A percentile compares a stretch with the other conserved stretches of the same genome.
phyloP scores from a whole-genome alignment of 1,139 yeast genomes.

The Pichia sp. region DNA sequence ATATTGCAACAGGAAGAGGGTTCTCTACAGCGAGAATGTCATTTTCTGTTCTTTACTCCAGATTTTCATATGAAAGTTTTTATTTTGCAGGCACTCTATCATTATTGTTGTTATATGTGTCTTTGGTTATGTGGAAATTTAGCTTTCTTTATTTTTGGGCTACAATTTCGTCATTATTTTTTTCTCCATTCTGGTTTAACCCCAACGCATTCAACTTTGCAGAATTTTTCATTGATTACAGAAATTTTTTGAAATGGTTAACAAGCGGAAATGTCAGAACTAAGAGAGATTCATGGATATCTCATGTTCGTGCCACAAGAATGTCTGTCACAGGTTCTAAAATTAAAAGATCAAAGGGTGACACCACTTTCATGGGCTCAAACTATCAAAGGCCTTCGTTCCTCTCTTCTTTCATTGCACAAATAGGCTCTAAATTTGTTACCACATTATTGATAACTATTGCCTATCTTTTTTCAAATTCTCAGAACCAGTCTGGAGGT shows the following conservation, averaged over 20 bases:
- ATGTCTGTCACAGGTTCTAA: conserved; percentile 67
- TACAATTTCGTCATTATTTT: conserved; percentile 63
- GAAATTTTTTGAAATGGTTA: conserved; percentile 64
- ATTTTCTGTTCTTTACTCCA: conserved; percentile 56
- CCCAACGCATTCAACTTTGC: conserved; percentile 77
- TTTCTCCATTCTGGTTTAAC: conserved; percentile 78
- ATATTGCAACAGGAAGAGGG: conserved; percentile 82
- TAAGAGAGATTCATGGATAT: conserved; percentile 58
- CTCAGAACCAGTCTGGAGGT: conserved; percentile 47
- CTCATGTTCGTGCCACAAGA: conserved; percentile 48
- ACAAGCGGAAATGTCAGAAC: conserved; percentile 55
- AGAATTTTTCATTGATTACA: conserved; percentile 72
- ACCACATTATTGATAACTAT: conserved; percentile 42
- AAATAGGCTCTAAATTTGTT: conserved; percentile 48
- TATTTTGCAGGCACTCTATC: conserved; percentile 62
- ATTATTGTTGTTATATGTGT: conserved; percentile 57
- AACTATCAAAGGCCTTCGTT: conserved; percentile 36
- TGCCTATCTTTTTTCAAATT: conserved; percentile 66
- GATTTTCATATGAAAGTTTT: conserved; percentile 61
- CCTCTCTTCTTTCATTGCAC: conserved; percentile 49
- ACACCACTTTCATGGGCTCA: conserved; percentile 16
- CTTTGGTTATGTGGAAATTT: conserved; percentile 69
- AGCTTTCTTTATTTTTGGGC: conserved; percentile 82
- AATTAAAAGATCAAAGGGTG: conserved; percentile 29
- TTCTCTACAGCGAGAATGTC: conserved; percentile 70